A percentile compares a stretch with the other conserved stretches of the same genome.
phyloP scores from a whole-genome alignment of 2,329 filamentous ascomycete genomes.

The Aspergillus sergii region DNA sequence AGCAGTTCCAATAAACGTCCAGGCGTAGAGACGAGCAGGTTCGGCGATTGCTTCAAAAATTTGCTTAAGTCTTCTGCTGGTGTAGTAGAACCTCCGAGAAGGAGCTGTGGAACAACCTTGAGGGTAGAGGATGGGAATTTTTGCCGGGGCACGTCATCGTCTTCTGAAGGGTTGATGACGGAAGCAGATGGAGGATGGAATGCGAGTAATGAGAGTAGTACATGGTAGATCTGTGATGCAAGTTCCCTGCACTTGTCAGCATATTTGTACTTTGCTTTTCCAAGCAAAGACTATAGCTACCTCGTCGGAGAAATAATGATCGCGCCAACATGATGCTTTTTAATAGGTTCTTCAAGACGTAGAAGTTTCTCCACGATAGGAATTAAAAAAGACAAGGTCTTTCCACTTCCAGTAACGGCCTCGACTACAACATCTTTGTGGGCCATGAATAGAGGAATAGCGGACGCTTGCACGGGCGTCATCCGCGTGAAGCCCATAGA shows the following conservation, averaged over 20 bases:
- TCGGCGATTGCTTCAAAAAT: conserved; percentile 83
- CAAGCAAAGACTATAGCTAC: conserved; percentile 30
- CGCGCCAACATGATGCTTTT: conserved; percentile 85
- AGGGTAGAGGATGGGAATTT: conserved; percentile 51
- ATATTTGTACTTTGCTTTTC: not conserved
- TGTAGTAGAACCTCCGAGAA: conserved; percentile 81
- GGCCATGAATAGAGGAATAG: conserved; percentile 82
- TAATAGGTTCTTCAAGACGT: conserved; percentile 76
- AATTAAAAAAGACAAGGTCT: conserved; percentile 83
- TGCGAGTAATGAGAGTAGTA: conserved; percentile 73
- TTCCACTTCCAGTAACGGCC: conserved; percentile 88
- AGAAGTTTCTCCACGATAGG: conserved; percentile 82
- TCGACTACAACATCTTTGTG: conserved; percentile 94
- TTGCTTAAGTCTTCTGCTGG: conserved; percentile 82
- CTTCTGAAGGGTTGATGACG: conserved; percentile 46
- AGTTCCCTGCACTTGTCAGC: conserved; percentile 66
- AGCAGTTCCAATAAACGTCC: conserved; percentile 87
- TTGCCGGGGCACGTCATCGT: conserved; percentile 38
- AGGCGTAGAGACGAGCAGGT: conserved; percentile 86
- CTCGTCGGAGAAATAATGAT: conserved; percentile 89
- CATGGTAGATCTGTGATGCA: conserved; percentile 84
- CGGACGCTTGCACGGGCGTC: conserved; percentile 93
- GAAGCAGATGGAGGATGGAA: conserved; percentile 79
- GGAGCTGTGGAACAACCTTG: conserved; percentile 78
- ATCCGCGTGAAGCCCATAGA: conserved; percentile 85